Conservation (phyloP, 768 basidiomycete species). For the Leccinum barrowsii region DNA sequence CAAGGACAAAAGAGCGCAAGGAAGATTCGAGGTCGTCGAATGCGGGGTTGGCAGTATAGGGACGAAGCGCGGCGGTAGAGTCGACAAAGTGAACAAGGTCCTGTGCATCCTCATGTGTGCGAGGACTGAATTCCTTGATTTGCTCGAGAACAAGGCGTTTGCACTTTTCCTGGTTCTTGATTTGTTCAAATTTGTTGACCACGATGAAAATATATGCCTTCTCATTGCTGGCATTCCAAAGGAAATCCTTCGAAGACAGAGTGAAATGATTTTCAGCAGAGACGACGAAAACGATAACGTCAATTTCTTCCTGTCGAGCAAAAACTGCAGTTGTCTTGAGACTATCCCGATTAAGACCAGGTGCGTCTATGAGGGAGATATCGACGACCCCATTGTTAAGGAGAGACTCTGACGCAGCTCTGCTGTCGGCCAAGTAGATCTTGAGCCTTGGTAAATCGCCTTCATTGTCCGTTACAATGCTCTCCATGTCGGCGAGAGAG, state of each 20-base stretch:
- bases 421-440: conserved; percentile 83
- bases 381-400: conserved; percentile 95
- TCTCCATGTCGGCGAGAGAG: conserved; percentile 68
- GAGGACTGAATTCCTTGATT: conserved; percentile 88
- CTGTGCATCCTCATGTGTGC: conserved; percentile 84
- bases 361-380: conserved; percentile 97
- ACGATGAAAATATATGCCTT: conserved; percentile 98
- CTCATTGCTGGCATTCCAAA: conserved; percentile 89
- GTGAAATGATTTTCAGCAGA: conserved; percentile 99
- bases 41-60: conserved; percentile 59
- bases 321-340: conserved; percentile 94
- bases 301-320: conserved; percentile 95
- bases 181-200: conserved; percentile 96
- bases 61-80: conserved; percentile 69
- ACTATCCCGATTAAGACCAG: conserved; percentile 94
- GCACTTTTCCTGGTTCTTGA: conserved; percentile 93
- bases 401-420: conserved; percentile 75
- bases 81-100: conserved; percentile 99
- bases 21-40: conserved; percentile 89
- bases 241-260: conserved; percentile 90
- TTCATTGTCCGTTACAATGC: conserved; percentile 60
- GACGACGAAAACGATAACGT: conserved; percentile 97
- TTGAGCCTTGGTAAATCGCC: conserved; percentile 71
- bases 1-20: conserved; percentile 90
- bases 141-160: conserved; percentile 86